phyloP scores from a whole-genome alignment of 1,139 yeast species.

The Debaryomyces robertsiae region DNA sequence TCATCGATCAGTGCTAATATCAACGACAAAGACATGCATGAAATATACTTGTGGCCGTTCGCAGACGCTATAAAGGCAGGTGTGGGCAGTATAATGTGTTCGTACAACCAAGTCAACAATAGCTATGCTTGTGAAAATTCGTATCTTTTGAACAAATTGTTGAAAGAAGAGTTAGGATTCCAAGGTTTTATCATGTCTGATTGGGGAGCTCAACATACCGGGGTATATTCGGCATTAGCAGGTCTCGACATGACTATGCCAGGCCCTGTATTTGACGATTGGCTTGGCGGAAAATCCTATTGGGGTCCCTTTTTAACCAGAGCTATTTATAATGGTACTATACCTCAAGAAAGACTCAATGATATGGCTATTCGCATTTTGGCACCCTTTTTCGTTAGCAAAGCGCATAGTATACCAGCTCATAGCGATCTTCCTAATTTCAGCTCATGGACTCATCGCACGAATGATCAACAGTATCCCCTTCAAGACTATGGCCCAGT shows the following conservation, averaged over 20 bases:
- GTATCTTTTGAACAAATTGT: conserved; percentile 52
- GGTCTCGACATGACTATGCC: conserved; percentile 75
- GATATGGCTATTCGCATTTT: conserved; percentile 65
- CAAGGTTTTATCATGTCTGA: conserved; percentile 70
- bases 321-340: conserved; percentile 57
- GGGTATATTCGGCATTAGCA: conserved; percentile 57
- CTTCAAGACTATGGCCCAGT: conserved; percentile 57
- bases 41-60: conserved; percentile 66
- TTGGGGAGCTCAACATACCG: conserved; percentile 66
- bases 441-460: conserved; percentile 60
- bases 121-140: conserved; percentile 65
- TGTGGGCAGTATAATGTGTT: conserved; percentile 63
- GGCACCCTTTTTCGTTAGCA: conserved; percentile 57
- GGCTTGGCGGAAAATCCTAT: conserved; percentile 56
- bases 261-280: conserved; percentile 55
- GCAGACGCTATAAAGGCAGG: conserved; percentile 65
- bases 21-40: conserved; percentile 66
- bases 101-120: conserved; percentile 61
- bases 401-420: conserved; percentile 31
- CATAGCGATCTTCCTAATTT: conserved; percentile 57
- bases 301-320: conserved; percentile 62
- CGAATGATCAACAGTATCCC: conserved; percentile 55
- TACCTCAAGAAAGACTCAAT: conserved; percentile 56
- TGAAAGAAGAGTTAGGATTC: conserved; percentile 65
- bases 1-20: conserved; percentile 51